phyloP scores from a whole-genome alignment of 169 alveolate species.

The Hammondia hammondi region DNA sequence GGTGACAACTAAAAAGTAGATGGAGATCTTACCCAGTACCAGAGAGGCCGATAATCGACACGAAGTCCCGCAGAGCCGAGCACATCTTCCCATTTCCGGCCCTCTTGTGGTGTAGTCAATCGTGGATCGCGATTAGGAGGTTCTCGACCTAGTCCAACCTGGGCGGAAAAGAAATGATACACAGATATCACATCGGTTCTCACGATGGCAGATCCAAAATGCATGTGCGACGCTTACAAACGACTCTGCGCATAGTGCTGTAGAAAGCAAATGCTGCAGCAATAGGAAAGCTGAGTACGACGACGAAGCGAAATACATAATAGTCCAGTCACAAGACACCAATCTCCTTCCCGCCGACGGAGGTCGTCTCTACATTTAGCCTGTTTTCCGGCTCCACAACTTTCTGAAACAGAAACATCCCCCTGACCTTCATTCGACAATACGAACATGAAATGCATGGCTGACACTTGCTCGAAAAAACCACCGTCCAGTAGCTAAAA shows the following conservation, averaged over 20 bases:
- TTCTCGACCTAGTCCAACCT: constrained; percentile 89
- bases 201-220: not conserved
- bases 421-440: too few relatives aligned
- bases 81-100: constrained; percentile 93
- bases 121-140: constrained; percentile 91
- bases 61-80: constrained; percentile 80
- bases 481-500: too few relatives aligned
- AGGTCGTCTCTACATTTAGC: too few relatives aligned
- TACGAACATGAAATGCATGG: too few relatives aligned
- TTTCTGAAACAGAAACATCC: too few relatives aligned
- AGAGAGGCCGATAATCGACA: constrained; percentile 78
- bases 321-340: too few relatives aligned
- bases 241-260: not conserved
- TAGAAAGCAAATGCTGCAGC: too few relatives aligned
- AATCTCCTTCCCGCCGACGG: too few relatives aligned
- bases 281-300: too few relatives aligned
- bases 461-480: too few relatives aligned
- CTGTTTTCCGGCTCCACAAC: too few relatives aligned
- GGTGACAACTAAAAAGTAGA: not conserved
- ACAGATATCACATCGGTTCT: not conserved
- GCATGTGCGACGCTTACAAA: not conserved
- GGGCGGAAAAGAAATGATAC: not conserved
- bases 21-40: constrained; percentile 75
- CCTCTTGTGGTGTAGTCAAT: constrained; percentile 87
- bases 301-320: too few relatives aligned